Base-by-base conservation (phyloP, 179 eudicot species). In the Silene vulgaris region DNA sequence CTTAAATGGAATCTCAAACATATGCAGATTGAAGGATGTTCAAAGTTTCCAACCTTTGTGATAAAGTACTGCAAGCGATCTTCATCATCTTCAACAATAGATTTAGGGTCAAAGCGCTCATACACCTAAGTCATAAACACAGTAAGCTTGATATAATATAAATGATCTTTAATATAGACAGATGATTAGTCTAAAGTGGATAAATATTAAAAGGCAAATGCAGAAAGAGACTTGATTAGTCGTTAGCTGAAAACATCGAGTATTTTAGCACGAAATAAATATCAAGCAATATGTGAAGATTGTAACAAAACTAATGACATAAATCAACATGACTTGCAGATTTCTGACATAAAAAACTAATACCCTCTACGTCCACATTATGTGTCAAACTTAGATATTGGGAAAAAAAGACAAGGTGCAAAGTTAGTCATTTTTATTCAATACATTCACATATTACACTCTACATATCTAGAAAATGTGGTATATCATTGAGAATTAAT, bases 11-110 rank as follows among this genome's bases (percentile, higher is more conserved):
- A 28, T 52, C 71, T 20, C 17, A 66, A 35, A 69, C 0, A 13
- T 19, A 56, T 62, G 72, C 69, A 73, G n/a, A 52, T 12, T 3
- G 14, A 74, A 37, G 28, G 28, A 19, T 54, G 50, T 11, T 50
- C 57, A 50, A 13, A 50, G 57, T 13, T 13, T 19, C 89, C 75
- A 37, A 96, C 99, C 98, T 93, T 96, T 65, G 89, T 83, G 32
- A 76, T 48, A 73, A 96, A 96, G 76, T 88, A 91, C 74, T 90
- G 84, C 69, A 96, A 81, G 65, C 98, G 97, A 77, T 89, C 91
- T 84, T 90, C 90, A 78, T 93, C 99, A 17, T 79, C 96, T 60
- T 91, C 90, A 20, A 56, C 80, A 40, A 85, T 78, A 14, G 99
- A 88, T 75, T 88, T 87, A 40, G 85, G 73, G 80, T 87, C 89